These are phyloP conservation scores for Groenewaldozyma tartarivorans DNA, from an alignment of 805 yeast species.

Conservation along the genomic window DNA sequence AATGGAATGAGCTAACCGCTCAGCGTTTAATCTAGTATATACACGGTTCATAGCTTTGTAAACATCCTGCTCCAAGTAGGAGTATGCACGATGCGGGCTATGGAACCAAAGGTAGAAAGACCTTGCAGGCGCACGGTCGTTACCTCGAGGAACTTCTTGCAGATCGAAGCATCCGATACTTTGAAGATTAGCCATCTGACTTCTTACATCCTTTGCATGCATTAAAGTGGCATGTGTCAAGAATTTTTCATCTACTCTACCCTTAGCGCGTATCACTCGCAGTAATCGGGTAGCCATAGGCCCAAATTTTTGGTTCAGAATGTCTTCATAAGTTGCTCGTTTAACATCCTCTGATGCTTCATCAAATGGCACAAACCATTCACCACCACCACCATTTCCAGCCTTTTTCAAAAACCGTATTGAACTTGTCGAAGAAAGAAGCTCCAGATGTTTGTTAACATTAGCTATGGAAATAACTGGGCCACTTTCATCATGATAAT, in stretches of 20 bases:
- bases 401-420: slow-evolving; percentile 53
- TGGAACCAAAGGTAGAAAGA: slow-evolving; percentile 77
- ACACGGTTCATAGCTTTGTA: slow-evolving; percentile 42
- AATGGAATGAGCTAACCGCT: slow-evolving; percentile 51
- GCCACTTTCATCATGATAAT: slow-evolving; percentile 2
- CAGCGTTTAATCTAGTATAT: slow-evolving; percentile 22
- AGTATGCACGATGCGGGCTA: slow-evolving; percentile 43
- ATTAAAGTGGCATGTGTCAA: slow-evolving; percentile 67
- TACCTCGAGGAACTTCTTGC: slow-evolving; percentile 89
- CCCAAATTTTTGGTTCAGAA: slow-evolving; percentile 27
- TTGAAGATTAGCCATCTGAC: slow-evolving; percentile 56
- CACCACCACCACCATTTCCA: slow-evolving; percentile 42
- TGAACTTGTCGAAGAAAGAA: slow-evolving; percentile 42
- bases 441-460: slow-evolving; percentile 56
- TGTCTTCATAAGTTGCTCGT: slow-evolving; percentile 26
- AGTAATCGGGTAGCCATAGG: slow-evolving; percentile 60
- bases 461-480: background rate
- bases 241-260: slow-evolving; percentile 75
- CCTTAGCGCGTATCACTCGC: slow-evolving; percentile 62
- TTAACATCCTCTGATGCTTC: slow-evolving; percentile 21
- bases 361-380: slow-evolving; percentile 32
- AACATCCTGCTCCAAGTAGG: slow-evolving; percentile 38
- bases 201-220: slow-evolving; percentile 68
- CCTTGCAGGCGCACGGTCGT: slow-evolving; percentile 84
- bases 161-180: slow-evolving; percentile 68